Base-by-base conservation (phyloP, 441 rosid species). In the Jatropha multifida region DNA sequence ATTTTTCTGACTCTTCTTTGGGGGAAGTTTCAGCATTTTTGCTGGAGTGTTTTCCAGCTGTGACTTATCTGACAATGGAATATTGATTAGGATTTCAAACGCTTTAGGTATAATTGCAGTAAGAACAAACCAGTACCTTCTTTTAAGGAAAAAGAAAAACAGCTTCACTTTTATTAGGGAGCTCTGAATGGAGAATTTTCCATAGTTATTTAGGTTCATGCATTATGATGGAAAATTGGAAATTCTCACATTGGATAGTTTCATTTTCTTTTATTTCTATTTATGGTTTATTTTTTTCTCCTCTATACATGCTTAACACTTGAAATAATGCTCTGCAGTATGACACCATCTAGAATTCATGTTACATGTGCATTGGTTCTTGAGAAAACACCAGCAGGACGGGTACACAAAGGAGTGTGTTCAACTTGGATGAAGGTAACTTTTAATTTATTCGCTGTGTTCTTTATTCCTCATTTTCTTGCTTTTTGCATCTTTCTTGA, bases 391-490 rank as follows among this genome's bases (percentile, higher is more conserved):
- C 94, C 94, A 68, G 80, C 93, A 0, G 98, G 97, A 49, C 91
- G 98, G 77, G 76, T 87, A 75, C 98, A 96, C 83, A 94, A 87
- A 84, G 99, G 99, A 80, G 86, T 96, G 64, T 96, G 99, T 86
- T 96, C 99, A 54, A 96, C 98, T 81, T 96, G 99, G 99, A 96
- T 96, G 96, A 94, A 90, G 98, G 99, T 96, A 32, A 88, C 38
- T 49, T 68, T 42, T 3, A 62, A 6, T 49, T 64, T 66, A 13
- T 71, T n/a, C 76, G 14, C 42, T 20, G 9, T 70, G 38, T 37
- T 46, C 26, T 54, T 14, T 40, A 3, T 41, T 18, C 27, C 48
- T 12, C 37, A 1, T 44, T 18, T 37, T 42, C 15, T 40, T 56
- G 9, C 23, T 18, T 56, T 18, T 0, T 56, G 27, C 0, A n/a